These are phyloP conservation scores for Terana coerulea DNA, from an alignment of 768 basidiomycete genomes.

Conservation along the genomic window DNA sequence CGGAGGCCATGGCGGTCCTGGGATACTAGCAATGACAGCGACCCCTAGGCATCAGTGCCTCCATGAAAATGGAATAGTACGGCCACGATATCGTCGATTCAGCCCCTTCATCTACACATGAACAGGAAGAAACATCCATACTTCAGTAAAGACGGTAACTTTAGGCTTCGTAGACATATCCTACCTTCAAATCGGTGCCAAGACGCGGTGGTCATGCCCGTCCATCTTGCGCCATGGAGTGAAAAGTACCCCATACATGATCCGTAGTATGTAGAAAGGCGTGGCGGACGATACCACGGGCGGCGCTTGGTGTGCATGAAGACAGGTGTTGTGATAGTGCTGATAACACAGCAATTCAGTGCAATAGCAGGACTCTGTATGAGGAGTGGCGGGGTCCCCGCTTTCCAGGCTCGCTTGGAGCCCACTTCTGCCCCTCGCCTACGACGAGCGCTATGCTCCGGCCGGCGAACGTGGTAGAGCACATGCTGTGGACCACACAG, in stretches of 20 bases:
- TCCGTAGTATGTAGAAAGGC: background rate
- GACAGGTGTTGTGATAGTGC: background rate
- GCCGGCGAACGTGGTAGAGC: background rate
- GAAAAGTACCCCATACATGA: background rate
- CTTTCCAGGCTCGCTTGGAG: background rate
- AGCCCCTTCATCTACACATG: no score
- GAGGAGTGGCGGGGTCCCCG: background rate
- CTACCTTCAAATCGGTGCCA: no score
- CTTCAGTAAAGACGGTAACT: no score
- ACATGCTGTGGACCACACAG: slow-evolving; percentile 4
- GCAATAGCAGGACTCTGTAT: no score
- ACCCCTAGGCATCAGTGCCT: no score
- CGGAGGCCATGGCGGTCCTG: no score
- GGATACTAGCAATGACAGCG: no score
- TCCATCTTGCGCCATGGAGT: background rate
- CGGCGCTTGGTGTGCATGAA: background rate
- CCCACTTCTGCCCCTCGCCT: background rate
- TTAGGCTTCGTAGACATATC: no score
- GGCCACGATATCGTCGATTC: no score
- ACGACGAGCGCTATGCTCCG: slow-evolving; percentile 12
- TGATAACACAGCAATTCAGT: background rate
- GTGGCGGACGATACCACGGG: background rate
- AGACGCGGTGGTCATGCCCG: no score
- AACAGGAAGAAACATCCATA: no score
- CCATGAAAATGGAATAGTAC: no score